Conservation (phyloP, 805 yeast genomes). For the Kurtzmaniella cleridarum region DNA sequence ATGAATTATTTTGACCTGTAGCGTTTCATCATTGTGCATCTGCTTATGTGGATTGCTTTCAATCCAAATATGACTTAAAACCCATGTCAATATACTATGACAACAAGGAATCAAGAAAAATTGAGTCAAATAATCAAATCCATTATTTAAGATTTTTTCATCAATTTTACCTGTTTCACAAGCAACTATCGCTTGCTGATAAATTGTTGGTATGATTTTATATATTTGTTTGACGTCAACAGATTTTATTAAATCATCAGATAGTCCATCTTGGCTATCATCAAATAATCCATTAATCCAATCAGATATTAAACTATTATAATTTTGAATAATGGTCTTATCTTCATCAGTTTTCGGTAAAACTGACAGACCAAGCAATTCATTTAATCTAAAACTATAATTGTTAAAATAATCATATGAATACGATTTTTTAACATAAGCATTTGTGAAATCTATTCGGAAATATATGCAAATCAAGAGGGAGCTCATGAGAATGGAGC, state of each 20-base stretch:
- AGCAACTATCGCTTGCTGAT: conserved; percentile 67
- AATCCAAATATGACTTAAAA: conserved; percentile 11
- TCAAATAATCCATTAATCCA: conserved; percentile 84
- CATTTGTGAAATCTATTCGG: conserved; percentile 19
- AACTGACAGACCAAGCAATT: conserved; percentile 19
- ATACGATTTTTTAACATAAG: conserved; percentile 24
- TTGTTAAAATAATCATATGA: conserved; percentile 28
- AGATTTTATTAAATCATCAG: conserved; percentile 72
- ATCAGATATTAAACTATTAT: conserved; percentile 36
- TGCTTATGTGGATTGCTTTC: conserved; percentile 3
- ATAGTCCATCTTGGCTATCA: conserved; percentile 59
- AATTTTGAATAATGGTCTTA: conserved; percentile 24
- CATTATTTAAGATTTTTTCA: conserved; percentile 59
- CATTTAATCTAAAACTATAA: conserved; percentile 26
- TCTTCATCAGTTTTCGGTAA: conserved; percentile 19
- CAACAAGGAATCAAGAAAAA: conserved; percentile 62
- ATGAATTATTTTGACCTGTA: conserved; percentile 15
- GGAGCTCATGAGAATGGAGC: conserved; percentile 45
- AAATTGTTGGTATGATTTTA: conserved; percentile 63
- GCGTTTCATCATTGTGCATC: conserved; percentile 9
- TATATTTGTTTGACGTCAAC: conserved; percentile 65
- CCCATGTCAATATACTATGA: conserved; percentile 31
- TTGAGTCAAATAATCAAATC: conserved; percentile 82
- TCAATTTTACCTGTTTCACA: conserved; percentile 51
- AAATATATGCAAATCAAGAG: conserved; percentile 21